These are phyloP conservation scores for Claviceps monticola DNA, from an alignment of 2,329 filamentous ascomycete species.

Conservation along the genomic window DNA sequence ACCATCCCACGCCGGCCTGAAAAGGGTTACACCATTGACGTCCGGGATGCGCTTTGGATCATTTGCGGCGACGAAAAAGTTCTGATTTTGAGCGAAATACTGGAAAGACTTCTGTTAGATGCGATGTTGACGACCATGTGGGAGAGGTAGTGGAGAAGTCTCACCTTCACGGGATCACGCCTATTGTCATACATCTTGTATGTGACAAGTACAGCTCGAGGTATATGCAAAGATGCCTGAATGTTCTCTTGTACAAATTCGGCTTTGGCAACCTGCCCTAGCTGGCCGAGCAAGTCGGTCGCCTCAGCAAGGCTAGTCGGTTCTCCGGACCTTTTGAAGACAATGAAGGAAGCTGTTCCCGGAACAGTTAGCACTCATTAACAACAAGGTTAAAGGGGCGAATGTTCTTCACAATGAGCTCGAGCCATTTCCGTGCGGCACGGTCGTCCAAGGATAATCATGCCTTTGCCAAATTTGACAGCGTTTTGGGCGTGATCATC, in stretches of 20 bases:
- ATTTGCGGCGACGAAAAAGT: slow-evolving; percentile 15
- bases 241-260: slow-evolving; percentile 21
- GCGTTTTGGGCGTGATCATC: slow-evolving; percentile 35
- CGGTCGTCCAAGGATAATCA: slow-evolving; percentile 38
- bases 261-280: slow-evolving; percentile 29
- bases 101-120: background rate
- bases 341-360: slow-evolving; percentile 32
- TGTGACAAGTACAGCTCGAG: slow-evolving; percentile 30
- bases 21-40: background rate
- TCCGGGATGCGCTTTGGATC: slow-evolving; percentile 9
- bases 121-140: background rate
- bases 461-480: slow-evolving; percentile 30
- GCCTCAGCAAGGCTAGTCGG: slow-evolving; percentile 30
- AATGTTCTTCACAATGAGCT: slow-evolving; percentile 42
- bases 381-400: background rate
- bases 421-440: slow-evolving; percentile 47
- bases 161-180: slow-evolving; percentile 35
- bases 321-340: slow-evolving; percentile 24
- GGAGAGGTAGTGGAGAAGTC: slow-evolving; percentile 9
- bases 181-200: slow-evolving; percentile 37
- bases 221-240: slow-evolving; percentile 20
- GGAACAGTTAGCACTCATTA: slow-evolving; percentile 10
- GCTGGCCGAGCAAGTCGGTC: slow-evolving; percentile 24
- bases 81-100: slow-evolving; percentile 6
- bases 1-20: background rate